Percentiles rank a stretch among this genome's conserved stretches.
Evolutionary conservation across 768 basidiomycete genomes (phyloP).

Genomic region (Hygrocybe punicea): DNA sequence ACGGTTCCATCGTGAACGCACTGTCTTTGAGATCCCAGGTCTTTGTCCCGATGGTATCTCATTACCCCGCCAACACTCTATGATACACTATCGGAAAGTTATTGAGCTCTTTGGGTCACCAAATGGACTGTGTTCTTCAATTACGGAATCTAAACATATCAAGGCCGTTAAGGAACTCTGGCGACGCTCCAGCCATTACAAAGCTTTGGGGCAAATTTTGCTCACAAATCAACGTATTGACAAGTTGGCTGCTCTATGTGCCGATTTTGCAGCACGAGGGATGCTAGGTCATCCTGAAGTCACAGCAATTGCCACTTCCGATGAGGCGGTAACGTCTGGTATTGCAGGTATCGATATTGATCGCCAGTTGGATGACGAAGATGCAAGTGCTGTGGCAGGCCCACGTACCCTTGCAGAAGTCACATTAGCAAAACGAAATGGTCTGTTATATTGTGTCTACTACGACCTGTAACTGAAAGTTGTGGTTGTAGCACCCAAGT

Average conservation of each 20-base stretch:
- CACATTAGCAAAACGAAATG: too few species aligned
- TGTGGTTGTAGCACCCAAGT: too few species aligned
- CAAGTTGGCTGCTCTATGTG: constrained; percentile 17
- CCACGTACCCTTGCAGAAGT: too few species aligned
- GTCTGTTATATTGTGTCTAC: too few species aligned
- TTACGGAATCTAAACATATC: constrained; percentile 25
- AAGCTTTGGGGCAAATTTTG: constrained; percentile 2
- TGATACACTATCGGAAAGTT: constrained; percentile 13
- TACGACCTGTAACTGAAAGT: too few species aligned
- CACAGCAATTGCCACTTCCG: background rate
- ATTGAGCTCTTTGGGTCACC: constrained; percentile 21
- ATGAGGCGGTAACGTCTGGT: background rate
- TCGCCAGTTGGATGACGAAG: too few species aligned
- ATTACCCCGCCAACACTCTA: background rate
- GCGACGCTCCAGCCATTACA: constrained; percentile 18
- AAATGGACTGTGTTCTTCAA: constrained; percentile 22
- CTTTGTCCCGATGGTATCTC: background rate
- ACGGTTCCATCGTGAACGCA: constrained; percentile 9
- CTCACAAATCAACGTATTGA: constrained; percentile 19
- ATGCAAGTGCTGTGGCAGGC: too few species aligned
- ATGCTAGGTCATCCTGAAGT: constrained; percentile 9
- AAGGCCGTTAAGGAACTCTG: constrained; percentile 26
- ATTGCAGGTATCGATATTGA: background rate
- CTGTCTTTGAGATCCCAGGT: constrained; percentile 23
- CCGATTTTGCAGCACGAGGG: constrained; percentile 15